These are phyloP conservation scores for Sphenostylis stenocarpa DNA, from an alignment of 306 rosid genomes.

Conservation along the genomic window DNA sequence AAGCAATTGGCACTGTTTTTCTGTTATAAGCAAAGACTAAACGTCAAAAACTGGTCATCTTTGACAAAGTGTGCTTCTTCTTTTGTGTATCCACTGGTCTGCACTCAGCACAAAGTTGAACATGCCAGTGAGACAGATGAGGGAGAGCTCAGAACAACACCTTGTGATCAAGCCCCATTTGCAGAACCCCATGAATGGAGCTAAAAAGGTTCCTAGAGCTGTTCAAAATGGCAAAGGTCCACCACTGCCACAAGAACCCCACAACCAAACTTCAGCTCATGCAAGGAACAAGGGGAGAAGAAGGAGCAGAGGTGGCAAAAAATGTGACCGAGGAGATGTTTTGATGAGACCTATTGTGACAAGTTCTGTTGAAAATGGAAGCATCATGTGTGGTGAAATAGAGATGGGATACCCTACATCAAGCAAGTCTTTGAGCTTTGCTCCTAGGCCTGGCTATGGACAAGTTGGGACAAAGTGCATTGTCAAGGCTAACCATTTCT, in stretches of 20 bases:
- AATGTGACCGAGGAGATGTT: conserved; percentile 83
- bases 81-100: conserved; percentile 23
- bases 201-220: conserved; percentile 65
- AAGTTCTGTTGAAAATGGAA: conserved; percentile 46
- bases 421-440: conserved; percentile 79
- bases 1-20: conserved; percentile 46
- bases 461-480: conserved; percentile 90
- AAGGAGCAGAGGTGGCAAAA: conserved; percentile 79
- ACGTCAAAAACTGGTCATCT: conserved; percentile 39
- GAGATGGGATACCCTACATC: conserved; percentile 79
- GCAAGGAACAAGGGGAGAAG: conserved; percentile 77
- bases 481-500: conserved; percentile 97
- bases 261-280: conserved; percentile 63
- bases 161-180: conserved; percentile 85
- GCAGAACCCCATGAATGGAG: conserved; percentile 64
- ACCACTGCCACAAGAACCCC: conserved; percentile 54
- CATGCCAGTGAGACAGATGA: conserved; percentile 97
- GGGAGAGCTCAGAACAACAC: conserved; percentile 93
- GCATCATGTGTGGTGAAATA: conserved; percentile 45
- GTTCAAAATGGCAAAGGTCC: conserved; percentile 82
- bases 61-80: conserved; percentile 28
- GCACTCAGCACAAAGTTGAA: conserved; percentile 27
- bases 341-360: conserved; percentile 69
- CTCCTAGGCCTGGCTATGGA: conserved; percentile 89
- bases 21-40: conserved; percentile 43